phyloP scores from a whole-genome alignment of 2,329 filamentous ascomycete species.

The Tolypocladium tundrense region DNA sequence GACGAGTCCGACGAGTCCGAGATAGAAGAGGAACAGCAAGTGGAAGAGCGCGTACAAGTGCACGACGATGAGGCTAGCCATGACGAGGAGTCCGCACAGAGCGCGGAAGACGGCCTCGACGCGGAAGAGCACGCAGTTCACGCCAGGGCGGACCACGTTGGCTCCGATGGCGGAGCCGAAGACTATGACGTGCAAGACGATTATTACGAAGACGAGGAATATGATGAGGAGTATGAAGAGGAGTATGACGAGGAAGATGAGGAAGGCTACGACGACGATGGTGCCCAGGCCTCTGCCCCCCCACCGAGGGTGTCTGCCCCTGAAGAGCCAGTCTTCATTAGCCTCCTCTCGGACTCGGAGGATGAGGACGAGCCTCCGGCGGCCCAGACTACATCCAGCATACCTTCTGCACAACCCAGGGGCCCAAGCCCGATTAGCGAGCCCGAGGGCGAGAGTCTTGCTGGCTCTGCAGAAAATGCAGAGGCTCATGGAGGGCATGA shows the following conservation, averaged over 20 bases:
- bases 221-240: background rate
- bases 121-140: background rate
- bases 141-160: background rate
- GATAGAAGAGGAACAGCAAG: conserved; percentile 9
- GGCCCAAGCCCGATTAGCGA: background rate
- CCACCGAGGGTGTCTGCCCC: conserved; percentile 8
- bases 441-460: background rate
- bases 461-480: background rate
- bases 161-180: background rate
- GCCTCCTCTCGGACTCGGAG: conserved; percentile 36
- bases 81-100: background rate
- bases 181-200: background rate
- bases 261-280: conserved; percentile 3
- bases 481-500: background rate
- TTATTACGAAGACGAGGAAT: background rate
- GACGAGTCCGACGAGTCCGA: conserved; percentile 5
- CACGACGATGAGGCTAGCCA: background rate
- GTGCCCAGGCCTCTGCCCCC: conserved; percentile 1
- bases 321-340: conserved; percentile 32
- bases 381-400: background rate
- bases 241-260: conserved; percentile 2
- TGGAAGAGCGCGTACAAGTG: background rate
- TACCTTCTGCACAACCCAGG: background rate
- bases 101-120: background rate
- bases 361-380: conserved; percentile 20